Base-by-base conservation (phyloP, 2,329 filamentous ascomycete genomes). In the Phialemonium atrogriseum region DNA sequence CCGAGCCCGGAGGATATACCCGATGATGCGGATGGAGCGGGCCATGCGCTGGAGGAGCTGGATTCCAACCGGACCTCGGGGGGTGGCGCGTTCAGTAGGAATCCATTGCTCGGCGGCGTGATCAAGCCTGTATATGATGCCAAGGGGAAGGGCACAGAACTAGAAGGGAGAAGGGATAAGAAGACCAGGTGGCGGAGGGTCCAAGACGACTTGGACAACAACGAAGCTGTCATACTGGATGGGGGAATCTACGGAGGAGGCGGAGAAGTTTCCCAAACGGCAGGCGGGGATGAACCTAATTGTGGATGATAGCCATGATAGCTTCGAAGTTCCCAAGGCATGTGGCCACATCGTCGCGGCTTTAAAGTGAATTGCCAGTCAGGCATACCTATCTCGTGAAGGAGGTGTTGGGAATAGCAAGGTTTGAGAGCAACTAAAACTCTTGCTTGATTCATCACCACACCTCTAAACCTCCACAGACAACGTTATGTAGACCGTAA, bases 41-140 rank as follows among this genome's bases (percentile, higher is more conserved):
- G 27, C 16, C 28, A 35, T 22, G 34, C 27, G 11, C 31, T 41
- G 0, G 39, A 37, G 7, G 58, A 59, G 43, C 57, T 50, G 5
- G 50, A 49, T 9, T 51, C 50, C 2, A 60, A 61, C 33, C 51
- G 48, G 27, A 47, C 41, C 12, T 49, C 52, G 23, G 49, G 44
- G n/a, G 64, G 67, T 5, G 77, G 77, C 2, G 73, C 72, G 3
- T 85, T 83, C 45, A 80, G 77, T 43, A 68, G 62, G 35, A 87
- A 86, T 40, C 82, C 81, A 2, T 53, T 85, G 18, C 56, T 84
- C 10, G 72, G 73, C 3, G 68, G 68, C 0, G 48, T 85, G 40
- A 80, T 86, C 41, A 68, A 73, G 42, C 82, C 82, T 0, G 70
- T 77, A 5, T 75, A 60, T 51, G 59, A 73, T 34, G 55, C 57